Conservation (phyloP, 352 stramenopile genomes). For the Globisporangium sylvaticum region DNA sequence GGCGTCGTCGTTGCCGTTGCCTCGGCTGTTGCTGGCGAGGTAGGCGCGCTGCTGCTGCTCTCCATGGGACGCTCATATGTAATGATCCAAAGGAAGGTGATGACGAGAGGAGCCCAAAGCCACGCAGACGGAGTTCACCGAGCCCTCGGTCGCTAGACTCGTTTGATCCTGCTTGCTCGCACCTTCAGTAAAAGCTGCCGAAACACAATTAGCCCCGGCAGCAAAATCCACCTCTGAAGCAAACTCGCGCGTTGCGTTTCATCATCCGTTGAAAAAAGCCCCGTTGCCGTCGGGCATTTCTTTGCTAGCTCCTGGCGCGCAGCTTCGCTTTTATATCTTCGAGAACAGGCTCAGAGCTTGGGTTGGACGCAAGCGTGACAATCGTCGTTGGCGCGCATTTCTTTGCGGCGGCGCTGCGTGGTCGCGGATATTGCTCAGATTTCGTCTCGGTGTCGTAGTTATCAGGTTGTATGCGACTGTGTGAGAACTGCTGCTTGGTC, state of each 20-base stretch:
- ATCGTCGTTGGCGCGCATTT: neutral
- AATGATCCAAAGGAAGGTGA: neutral
- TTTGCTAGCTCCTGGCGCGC: neutral
- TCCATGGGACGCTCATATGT: neutral
- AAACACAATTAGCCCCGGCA: neutral
- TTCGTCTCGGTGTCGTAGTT: neutral
- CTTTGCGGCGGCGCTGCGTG: neutral
- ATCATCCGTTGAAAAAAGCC: neutral
- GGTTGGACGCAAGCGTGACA: neutral
- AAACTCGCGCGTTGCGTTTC: neutral
- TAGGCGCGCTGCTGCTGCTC: neutral
- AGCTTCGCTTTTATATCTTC: neutral
- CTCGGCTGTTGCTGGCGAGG: neutral
- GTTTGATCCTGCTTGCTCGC: no score
- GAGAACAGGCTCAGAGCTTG: neutral
- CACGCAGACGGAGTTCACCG: neutral
- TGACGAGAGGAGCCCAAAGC: neutral
- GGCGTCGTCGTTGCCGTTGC: neutral
- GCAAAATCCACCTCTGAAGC: neutral
- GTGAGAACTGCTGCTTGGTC: no score
- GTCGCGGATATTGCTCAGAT: neutral
- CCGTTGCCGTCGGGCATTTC: neutral
- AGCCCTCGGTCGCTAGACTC: neutral
- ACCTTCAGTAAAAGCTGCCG: no score
- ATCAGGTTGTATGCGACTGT: neutral